Evolutionary conservation across 352 stramenopile species (phyloP), one percentile per base, ranked within the genome.

Genomic region (Pythium guiyangense): DNA sequence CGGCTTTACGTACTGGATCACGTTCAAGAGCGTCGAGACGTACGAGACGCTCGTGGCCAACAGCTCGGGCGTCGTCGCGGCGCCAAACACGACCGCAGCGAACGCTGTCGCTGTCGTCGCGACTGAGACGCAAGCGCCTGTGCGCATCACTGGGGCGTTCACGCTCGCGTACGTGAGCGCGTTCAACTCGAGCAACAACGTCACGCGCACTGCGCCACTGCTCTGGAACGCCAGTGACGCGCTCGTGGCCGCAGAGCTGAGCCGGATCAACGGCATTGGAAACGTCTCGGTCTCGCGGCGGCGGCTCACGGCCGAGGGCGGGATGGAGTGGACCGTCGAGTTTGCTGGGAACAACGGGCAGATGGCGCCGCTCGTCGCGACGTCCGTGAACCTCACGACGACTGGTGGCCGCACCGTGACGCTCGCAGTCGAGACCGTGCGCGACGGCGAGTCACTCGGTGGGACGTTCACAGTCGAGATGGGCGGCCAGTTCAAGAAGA

Each of bases 341-440:
- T 92, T 92, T 46, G 26, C 64, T 0, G 58, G 66, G 20, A 92
- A 90, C 64, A 78, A 88, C 52, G 82, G 79, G 2, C 71, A 84
- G 34, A 44, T 92, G 14, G 43, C 48, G 0, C 61, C 57, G 29
- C 64, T 92, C 53, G 57, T 57, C 3, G 63, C 63, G 18, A 59
- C 52, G 18, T 74, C 72, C 9, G 4, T 85, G 8, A 88, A 88
- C n/a, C 47, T 92, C 11, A 87, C 79, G 0, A 79, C 17, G 0
- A 15, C n/a, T 9, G 11, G 6, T n/a, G 27, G 78, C 4, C 60
- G 60, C 6, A 63, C 52, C 0, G 76, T 78, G 4, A 69, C 52
- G 1, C 56, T 88, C 5, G 62, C 61, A 2, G 61, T 70, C 3
- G 59, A 34, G 3, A 77, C 72, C 3, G 51, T 89, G 1, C 69